These are phyloP conservation scores for Fermentozyma sake DNA, from an alignment of 1,139 yeast genomes.

Conservation along the genomic window DNA sequence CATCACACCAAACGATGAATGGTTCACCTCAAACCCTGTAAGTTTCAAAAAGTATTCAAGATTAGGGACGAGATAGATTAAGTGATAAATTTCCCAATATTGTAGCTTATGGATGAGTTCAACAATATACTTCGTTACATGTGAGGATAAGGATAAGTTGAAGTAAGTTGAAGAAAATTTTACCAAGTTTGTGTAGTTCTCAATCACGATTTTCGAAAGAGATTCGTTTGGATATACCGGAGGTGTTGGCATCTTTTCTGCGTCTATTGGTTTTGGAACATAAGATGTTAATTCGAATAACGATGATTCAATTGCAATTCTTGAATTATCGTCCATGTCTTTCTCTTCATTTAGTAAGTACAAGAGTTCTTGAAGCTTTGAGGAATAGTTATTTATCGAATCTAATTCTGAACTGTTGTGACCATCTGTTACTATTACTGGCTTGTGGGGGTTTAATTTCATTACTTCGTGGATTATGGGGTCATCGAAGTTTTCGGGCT, in stretches of 20 bases:
- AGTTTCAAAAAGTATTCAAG: conserved; percentile 31
- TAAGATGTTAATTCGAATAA: conserved; percentile 25
- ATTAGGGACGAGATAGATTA: conserved; percentile 30
- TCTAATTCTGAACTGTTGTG: conserved; percentile 2
- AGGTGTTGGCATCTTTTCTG: conserved; percentile 8
- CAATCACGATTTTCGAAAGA: conserved; percentile 35
- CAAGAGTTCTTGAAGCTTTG: conserved; percentile 25
- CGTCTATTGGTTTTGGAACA: conserved; percentile 18
- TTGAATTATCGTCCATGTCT: conserved; percentile 24
- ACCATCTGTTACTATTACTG: conserved; percentile 9
- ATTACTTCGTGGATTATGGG: conserved; percentile 29
- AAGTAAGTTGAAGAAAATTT: conserved; percentile 31
- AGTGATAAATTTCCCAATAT: conserved; percentile 46
- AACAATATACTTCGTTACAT: conserved; percentile 35
- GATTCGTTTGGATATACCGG: conserved; percentile 32
- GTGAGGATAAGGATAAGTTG: conserved; percentile 35
- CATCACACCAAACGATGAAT: conserved; percentile 37
- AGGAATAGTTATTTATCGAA: conserved; percentile 22
- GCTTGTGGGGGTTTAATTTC: conserved; percentile 28
- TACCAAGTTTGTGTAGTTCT: conserved; percentile 31
- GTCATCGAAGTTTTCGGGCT: no score
- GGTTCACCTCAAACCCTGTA: conserved; percentile 32
- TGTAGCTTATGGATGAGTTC: conserved; percentile 35
- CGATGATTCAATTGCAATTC: conserved; percentile 26
- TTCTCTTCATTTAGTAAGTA: conserved; percentile 25